phyloP scores from a whole-genome alignment of 805 yeast species.

The Saccharomycopsis sp. region DNA sequence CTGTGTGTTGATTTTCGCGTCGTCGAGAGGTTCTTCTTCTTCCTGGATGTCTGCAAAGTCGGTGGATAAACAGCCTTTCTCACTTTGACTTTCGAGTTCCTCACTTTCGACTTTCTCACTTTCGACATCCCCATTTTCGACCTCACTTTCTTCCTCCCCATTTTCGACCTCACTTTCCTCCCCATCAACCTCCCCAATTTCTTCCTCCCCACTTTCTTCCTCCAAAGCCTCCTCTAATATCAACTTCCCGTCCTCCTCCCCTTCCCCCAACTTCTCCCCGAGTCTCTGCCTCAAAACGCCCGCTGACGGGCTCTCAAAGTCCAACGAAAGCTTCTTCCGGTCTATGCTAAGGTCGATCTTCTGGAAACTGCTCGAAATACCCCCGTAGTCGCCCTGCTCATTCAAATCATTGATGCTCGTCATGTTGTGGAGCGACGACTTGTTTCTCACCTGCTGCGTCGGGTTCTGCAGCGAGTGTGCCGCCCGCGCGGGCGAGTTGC shows the following conservation, averaged over 20 bases:
- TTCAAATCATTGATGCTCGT: conserved; percentile 16
- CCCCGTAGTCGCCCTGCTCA: conserved; percentile 33
- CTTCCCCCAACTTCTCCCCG: conserved; percentile 20
- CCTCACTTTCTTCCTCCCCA: conserved; percentile 22
- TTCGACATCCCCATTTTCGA: conserved; percentile 24
- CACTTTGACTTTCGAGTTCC: conserved; percentile 22
- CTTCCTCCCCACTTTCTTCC: conserved; percentile 23
- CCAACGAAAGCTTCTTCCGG: conserved; percentile 17
- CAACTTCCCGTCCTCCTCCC: conserved; percentile 19
- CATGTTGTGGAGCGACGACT: conserved; percentile 20
- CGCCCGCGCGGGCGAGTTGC: conserved; percentile 7
- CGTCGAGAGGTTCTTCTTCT: conserved; percentile 49
- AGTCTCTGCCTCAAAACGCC: conserved; percentile 19
- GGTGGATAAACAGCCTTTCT: conserved; percentile 22
- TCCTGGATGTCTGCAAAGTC: conserved; percentile 24
- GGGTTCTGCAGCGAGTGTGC: neutral
- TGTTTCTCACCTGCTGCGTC: conserved; percentile 7
- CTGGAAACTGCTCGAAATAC: conserved; percentile 1
- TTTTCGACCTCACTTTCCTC: conserved; percentile 22
- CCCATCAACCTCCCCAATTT: conserved; percentile 26
- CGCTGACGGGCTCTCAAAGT: conserved; percentile 21
- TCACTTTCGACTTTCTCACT: no score
- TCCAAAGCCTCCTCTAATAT: conserved; percentile 23
- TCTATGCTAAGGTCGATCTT: conserved; percentile 18
- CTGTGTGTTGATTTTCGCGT: conserved; percentile 33